A percentile compares a stretch with the other conserved stretches of the same genome.
These are phyloP conservation scores for Keqinozyma sinolaborantium DNA, from an alignment of 1,139 yeast genomes.

Conservation along the genomic window DNA sequence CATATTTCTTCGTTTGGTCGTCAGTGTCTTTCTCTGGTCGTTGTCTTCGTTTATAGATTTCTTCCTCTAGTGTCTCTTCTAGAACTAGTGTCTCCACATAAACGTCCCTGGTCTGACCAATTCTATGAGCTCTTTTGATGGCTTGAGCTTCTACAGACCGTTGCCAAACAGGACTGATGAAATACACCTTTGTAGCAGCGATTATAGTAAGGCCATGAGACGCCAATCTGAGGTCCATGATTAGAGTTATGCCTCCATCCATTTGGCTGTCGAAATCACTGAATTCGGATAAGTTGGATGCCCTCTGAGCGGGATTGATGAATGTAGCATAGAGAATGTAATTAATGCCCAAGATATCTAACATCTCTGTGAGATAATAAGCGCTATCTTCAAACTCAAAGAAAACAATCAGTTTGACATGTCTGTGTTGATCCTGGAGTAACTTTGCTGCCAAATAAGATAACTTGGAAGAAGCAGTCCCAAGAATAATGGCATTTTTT, in stretches of 20 bases:
- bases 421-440: slow-evolving; percentile 44
- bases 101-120: slow-evolving; percentile 54
- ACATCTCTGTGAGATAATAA: slow-evolving; percentile 59
- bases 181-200: slow-evolving; percentile 65
- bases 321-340: slow-evolving; percentile 65
- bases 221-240: slow-evolving; percentile 68
- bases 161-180: slow-evolving; percentile 69
- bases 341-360: slow-evolving; percentile 58
- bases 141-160: slow-evolving; percentile 70
- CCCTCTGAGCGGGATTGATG: slow-evolving; percentile 47
- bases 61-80: slow-evolving; percentile 62
- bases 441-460: slow-evolving; percentile 55
- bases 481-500: slow-evolving; percentile 39
- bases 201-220: slow-evolving; percentile 69
- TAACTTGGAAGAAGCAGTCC: slow-evolving; percentile 60
- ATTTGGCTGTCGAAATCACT: slow-evolving; percentile 29
- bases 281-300: slow-evolving; percentile 51
- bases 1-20: slow-evolving; percentile 24
- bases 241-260: slow-evolving; percentile 48
- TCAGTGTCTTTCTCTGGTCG: slow-evolving; percentile 12
- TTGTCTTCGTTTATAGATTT: slow-evolving; percentile 46
- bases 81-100: slow-evolving; percentile 64
- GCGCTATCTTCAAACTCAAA: slow-evolving; percentile 73
- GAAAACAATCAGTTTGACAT: slow-evolving; percentile 57
- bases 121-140: slow-evolving; percentile 69